Base-by-base conservation (phyloP, 345 rosid species). In the Gossypium sturtianum region DNA sequence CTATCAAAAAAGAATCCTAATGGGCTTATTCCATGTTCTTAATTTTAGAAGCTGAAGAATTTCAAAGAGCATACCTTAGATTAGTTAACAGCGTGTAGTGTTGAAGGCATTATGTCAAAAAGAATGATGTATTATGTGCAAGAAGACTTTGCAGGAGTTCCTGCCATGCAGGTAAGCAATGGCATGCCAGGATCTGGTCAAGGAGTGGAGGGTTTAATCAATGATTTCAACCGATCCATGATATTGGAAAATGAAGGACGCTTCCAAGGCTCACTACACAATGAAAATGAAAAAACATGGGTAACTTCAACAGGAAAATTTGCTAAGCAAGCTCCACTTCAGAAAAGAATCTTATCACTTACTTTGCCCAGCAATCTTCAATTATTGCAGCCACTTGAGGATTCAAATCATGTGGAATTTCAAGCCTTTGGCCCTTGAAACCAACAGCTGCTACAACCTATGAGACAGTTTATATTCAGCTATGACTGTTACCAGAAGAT, bases 361-460 rank as follows among this genome's bases (percentile, higher is more conserved):
- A 93, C 99, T 84, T 86, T 19, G 90, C 87, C 99, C 98, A 93
- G 87, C 99, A 96, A 78, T 90, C 83, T 87, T 93, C 97, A 69
- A 96, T 96, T 73, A 96, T 78, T 19, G 88, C 76, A 60, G 95
- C 97, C 60, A 96, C 89, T 15, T 83, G 91, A 73, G 93, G 97
- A 82, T 93, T 91, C 74, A 93, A 66, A 83, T 91, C 85, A 7
- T 82, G 84, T 0, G 99, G 97, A 81, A 96, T 93, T 71, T 93
- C 98, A 79, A 96, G 98, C 80, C 99, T 88, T 80, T 87, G 89
- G 64, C 85, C 78, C 83, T 89, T 93, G 80, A 96, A 96, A 64
- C 98, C 99, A 82, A 96, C 99, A 47, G 97, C 99, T 66, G 99
- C 99, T 73, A 96, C 99, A 81, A 96, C 99, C 99, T 95, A 75